Base-by-base conservation (phyloP, 768 basidiomycete species). In the Trametes coccinea region DNA sequence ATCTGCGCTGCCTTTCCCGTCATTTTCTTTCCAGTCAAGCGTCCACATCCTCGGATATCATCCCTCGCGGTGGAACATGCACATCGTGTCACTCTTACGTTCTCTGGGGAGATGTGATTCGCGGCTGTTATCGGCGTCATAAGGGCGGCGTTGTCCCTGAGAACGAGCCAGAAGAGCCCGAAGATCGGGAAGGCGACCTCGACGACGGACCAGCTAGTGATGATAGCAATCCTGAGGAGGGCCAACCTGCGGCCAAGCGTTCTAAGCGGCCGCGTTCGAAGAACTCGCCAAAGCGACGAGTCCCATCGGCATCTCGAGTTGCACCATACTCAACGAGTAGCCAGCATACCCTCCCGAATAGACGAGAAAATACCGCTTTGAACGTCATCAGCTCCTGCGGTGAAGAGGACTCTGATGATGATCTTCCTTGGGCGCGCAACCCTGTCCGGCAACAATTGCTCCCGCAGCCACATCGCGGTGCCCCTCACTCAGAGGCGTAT, bases 61-160 rank as follows among this genome's bases (percentile, higher is more conserved):
- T 89, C 44, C 88, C 89, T 4, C 79, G 89, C 43, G 88, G 88
- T 6, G 89, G 88, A 5, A 66, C 72, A 27, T 90, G 89, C 67
- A 71, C 65, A 11, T 73, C 75, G 2, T 90, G 89, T 63, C 62
- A 69, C 4, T 70, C 74, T 0, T 89, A 87, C 66, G 78, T 77
- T 4, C 77, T 90, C 0, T 90, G 88, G 88, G 88, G 89, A 5
- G 88, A 90, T 66, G 70, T 90, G 22, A 73, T 89, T 31, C 79
- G 82, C 13, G 87, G 85, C 2, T 84, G 80, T 65, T 87, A 84
- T 69, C 78, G 87, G 16, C 79, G 87, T 30, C 72, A 70, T 27
- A 64, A 73, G 16, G 77, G 77, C 5, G 73, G 73, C n/a, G 67
- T 69, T 33, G 45, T 70, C 4, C 66, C 67, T 8, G 72, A 70